These are phyloP conservation scores for Nannizziopsis barbatae DNA, from an alignment of 2,329 filamentous ascomycete genomes.

Conservation along the genomic window DNA sequence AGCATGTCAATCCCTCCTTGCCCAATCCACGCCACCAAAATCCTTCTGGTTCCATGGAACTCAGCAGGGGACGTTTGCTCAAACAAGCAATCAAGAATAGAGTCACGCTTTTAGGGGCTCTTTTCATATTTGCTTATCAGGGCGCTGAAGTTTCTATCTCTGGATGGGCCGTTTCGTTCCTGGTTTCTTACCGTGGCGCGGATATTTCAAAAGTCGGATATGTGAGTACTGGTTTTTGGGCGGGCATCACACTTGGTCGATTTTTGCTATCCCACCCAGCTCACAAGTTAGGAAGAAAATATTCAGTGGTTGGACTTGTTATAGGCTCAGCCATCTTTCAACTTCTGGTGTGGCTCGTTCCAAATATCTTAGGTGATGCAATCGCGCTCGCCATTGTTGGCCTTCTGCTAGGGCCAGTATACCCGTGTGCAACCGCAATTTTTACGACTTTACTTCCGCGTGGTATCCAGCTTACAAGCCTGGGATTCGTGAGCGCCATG, in stretches of 20 bases:
- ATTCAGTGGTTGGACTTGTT: conserved; percentile 54
- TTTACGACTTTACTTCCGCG: conserved; percentile 26
- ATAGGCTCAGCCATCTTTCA: conserved; percentile 55
- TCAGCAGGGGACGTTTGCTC: conserved; percentile 27
- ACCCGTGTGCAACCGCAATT: conserved; percentile 48
- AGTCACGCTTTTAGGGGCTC: conserved; percentile 59
- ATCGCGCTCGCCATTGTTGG: conserved; percentile 60
- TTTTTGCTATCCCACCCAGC: conserved; percentile 59
- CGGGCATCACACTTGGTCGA: conserved; percentile 63
- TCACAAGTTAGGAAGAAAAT: conserved; percentile 57
- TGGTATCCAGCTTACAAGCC: conserved; percentile 30
- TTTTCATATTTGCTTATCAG: conserved; percentile 80
- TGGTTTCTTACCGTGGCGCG: conserved; percentile 61
- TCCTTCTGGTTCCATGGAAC: conserved; percentile 23
- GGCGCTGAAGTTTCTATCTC: conserved; percentile 74
- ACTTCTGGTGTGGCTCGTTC: conserved; percentile 66
- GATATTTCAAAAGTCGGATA: conserved; percentile 64
- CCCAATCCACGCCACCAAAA: conserved; percentile 24
- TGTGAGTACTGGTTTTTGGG: conserved; percentile 59
- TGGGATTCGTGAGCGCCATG: conserved; percentile 32
- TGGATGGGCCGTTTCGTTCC: conserved; percentile 77
- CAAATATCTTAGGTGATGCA: conserved; percentile 60
- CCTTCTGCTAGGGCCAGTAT: conserved; percentile 65
- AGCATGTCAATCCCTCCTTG: conserved; percentile 38
- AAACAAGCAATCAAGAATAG: conserved; percentile 42